Conservation (phyloP, 148 eudicot species). For the Polygonum aviculare region DNA sequence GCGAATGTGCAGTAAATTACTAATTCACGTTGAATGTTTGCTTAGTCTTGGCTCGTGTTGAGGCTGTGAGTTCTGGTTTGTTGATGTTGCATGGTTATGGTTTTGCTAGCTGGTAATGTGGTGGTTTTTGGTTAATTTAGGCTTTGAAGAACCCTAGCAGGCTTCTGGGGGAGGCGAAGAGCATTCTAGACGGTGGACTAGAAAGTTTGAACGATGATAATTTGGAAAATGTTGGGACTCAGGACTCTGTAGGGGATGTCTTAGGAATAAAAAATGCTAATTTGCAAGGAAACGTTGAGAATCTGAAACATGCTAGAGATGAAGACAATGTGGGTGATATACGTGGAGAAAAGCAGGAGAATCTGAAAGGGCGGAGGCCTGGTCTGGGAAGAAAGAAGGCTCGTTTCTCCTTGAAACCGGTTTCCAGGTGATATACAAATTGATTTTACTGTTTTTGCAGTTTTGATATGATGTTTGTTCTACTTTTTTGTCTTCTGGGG, state of each 20-base stretch:
- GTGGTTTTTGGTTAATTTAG: slow-evolving; percentile 17
- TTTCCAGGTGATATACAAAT: slow-evolving; percentile 26
- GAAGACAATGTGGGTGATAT: slow-evolving; percentile 9
- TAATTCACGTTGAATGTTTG: not conserved
- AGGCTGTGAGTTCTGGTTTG: not conserved
- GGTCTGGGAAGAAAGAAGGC: slow-evolving; percentile 45
- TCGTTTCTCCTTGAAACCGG: slow-evolving; percentile 38
- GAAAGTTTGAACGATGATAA: slow-evolving; percentile 22
- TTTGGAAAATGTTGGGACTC: slow-evolving; percentile 1
- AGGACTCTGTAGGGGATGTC: not conserved
- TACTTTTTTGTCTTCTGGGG: not conserved
- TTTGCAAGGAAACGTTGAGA: slow-evolving; percentile 17
- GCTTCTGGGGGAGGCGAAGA: slow-evolving; percentile 38
- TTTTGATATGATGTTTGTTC: not conserved
- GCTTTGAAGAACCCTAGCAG: slow-evolving; percentile 33
- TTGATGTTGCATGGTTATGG: too few relatives aligned
- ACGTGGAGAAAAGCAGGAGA: slow-evolving; percentile 14
- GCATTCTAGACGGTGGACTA: slow-evolving; percentile 29
- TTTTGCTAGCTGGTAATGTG: too few relatives aligned
- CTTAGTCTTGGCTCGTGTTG: not conserved
- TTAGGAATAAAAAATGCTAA: not conserved
- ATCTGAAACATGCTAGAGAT: slow-evolving; percentile 2
- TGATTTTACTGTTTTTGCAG: slow-evolving; percentile 4
- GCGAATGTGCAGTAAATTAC: not conserved
- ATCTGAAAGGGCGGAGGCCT: slow-evolving; percentile 41